phyloP scores from a whole-genome alignment of 805 yeast species.

The Candida alai region DNA sequence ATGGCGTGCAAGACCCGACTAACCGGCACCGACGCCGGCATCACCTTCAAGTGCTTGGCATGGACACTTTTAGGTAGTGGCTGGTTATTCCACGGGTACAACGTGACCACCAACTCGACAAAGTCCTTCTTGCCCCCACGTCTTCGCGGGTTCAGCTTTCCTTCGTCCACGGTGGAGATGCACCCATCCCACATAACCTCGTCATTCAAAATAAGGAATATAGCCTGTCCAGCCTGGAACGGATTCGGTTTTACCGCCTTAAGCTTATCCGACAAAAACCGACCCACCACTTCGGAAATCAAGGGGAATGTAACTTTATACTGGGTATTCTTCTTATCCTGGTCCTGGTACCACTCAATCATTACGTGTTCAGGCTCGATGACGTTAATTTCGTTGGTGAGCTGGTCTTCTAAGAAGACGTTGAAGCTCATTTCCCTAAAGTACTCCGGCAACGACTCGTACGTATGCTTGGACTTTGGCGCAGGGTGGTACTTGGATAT shows the following conservation, averaged over 20 bases:
- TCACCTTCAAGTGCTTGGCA: conserved; percentile 33
- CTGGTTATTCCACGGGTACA: conserved; percentile 56
- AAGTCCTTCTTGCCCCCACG: conserved; percentile 22
- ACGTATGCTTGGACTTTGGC: conserved; percentile 39
- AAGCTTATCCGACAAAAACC: conserved; percentile 48
- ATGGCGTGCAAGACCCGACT: conserved; percentile 64
- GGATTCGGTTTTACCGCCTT: conserved; percentile 55
- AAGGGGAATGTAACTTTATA: conserved; percentile 41
- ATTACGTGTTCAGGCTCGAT: conserved; percentile 39
- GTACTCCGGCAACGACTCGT: conserved; percentile 49
- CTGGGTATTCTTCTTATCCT: conserved; percentile 36
- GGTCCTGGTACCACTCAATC: conserved; percentile 50
- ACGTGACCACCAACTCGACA: conserved; percentile 45
- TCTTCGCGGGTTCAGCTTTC: conserved; percentile 20
- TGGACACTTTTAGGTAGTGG: conserved; percentile 46
- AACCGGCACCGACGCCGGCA: conserved; percentile 63
- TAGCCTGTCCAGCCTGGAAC: conserved; percentile 54
- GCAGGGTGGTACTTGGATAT: conserved; percentile 31
- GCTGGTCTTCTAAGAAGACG: conserved; percentile 58
- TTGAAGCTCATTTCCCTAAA: conserved; percentile 58
- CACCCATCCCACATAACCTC: conserved; percentile 58
- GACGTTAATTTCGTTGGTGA: conserved; percentile 25
- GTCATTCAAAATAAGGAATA: conserved; percentile 50
- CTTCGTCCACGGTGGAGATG: conserved; percentile 37
- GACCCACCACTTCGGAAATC: conserved; percentile 46